Percentiles rank a stretch among this genome's conserved stretches.
phyloP scores from a whole-genome alignment of 2,329 filamentous ascomycete genomes.

The Ceratocystis diversiconidia region DNA sequence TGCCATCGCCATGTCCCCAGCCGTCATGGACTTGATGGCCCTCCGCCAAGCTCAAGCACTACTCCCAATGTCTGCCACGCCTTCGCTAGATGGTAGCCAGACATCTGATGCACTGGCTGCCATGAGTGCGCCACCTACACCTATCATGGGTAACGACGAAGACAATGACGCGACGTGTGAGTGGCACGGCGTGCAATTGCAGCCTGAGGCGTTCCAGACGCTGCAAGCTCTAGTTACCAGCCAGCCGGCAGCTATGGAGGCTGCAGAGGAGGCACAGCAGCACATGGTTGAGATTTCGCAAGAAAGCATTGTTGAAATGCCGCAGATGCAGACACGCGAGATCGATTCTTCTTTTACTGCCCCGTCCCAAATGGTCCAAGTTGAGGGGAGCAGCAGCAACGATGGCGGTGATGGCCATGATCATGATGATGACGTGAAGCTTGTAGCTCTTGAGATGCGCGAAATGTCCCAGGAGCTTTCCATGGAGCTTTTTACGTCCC shows the following conservation, averaged over 20 bases:
- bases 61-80: conserved; percentile 64
- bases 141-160: conserved; percentile 48
- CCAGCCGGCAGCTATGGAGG: conserved; percentile 24
- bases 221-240: conserved; percentile 57
- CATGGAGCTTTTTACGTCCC: conserved; percentile 21
- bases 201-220: conserved; percentile 60
- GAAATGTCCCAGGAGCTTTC: conserved; percentile 18
- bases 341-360: conserved; percentile 13
- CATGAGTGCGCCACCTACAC: conserved; percentile 73
- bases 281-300: conserved; percentile 22
- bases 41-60: conserved; percentile 48
- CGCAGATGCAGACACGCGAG: conserved; percentile 15
- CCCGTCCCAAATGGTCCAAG: not conserved
- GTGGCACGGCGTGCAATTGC: conserved; percentile 62
- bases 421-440: conserved; percentile 12
- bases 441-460: conserved; percentile 11
- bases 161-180: conserved; percentile 36
- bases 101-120: conserved; percentile 75
- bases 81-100: conserved; percentile 78
- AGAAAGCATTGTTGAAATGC: conserved; percentile 31
- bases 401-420: not conserved
- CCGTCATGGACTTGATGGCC: conserved; percentile 56
- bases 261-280: conserved; percentile 45
- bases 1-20: conserved; percentile 61
- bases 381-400: not conserved